Conservation (phyloP, 306 rosid genomes). For the Potentilla sterilis region DNA sequence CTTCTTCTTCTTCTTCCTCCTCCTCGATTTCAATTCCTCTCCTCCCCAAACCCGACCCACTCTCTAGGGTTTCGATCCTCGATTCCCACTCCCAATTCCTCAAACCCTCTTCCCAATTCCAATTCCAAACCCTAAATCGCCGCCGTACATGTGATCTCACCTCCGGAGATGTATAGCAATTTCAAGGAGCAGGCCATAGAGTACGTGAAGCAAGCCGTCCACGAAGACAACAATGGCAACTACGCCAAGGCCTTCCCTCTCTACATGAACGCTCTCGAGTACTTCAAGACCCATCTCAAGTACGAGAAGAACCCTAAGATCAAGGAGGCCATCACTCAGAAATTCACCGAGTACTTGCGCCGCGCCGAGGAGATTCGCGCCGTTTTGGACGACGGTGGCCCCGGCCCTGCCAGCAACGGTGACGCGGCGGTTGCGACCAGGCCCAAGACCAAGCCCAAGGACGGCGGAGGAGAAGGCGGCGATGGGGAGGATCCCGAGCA, state of each 20-base stretch:
- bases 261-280: constrained; percentile 95
- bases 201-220: constrained; percentile 96
- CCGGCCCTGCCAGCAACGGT: constrained; percentile 86
- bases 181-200: constrained; percentile 98
- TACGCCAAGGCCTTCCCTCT: constrained; percentile 94
- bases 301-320: constrained; percentile 98
- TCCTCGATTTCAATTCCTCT: neutral
- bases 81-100: neutral
- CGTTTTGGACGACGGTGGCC: constrained; percentile 82
- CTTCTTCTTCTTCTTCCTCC: neutral
- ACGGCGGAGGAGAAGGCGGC: constrained; percentile 70
- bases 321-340: constrained; percentile 90
- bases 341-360: constrained; percentile 91
- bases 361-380: constrained; percentile 98
- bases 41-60: neutral
- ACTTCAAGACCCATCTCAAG: constrained; percentile 89
- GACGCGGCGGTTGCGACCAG: constrained; percentile 85
- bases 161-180: constrained; percentile 80
- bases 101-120: constrained; percentile 25
- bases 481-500: constrained; percentile 93
- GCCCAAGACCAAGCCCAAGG: constrained; percentile 89
- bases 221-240: constrained; percentile 88
- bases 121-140: neutral
- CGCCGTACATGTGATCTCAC: constrained; percentile 29
- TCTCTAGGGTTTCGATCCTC: constrained; percentile 14